These are phyloP conservation scores for Penicillium chermesinum DNA, from an alignment of 495 filamentous ascomycete species.

Conservation along the genomic window DNA sequence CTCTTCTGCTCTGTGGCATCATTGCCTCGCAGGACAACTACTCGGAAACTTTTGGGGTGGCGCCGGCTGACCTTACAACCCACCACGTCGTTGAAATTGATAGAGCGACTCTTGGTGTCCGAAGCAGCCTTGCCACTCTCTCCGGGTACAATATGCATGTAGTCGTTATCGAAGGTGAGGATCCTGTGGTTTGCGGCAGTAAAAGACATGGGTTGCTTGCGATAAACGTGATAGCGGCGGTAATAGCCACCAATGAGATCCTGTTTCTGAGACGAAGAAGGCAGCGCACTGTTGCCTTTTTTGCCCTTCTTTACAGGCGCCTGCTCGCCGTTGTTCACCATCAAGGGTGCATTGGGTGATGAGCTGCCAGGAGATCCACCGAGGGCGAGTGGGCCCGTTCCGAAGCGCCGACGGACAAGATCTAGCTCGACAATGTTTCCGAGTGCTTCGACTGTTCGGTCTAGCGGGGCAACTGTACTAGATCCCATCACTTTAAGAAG, in stretches of 20 bases:
- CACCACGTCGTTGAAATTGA: slow-evolving; percentile 88
- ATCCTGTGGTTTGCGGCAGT: slow-evolving; percentile 77
- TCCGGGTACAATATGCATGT: slow-evolving; percentile 87
- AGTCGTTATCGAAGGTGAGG: slow-evolving; percentile 88
- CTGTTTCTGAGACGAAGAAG: slow-evolving; percentile 74
- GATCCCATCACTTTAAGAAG: slow-evolving; percentile 82
- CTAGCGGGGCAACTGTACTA: slow-evolving; percentile 75
- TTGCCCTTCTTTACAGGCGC: slow-evolving; percentile 58
- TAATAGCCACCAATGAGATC: slow-evolving; percentile 68
- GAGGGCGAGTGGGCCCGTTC: slow-evolving; percentile 68
- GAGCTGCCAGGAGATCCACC: slow-evolving; percentile 75
- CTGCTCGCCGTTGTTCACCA: slow-evolving; percentile 43
- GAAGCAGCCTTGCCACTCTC: slow-evolving; percentile 52
- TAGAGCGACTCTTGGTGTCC: slow-evolving; percentile 73
- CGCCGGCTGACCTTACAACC: slow-evolving; percentile 88
- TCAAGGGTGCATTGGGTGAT: slow-evolving; percentile 71
- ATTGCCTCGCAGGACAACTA: slow-evolving; percentile 73
- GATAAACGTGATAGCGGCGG: slow-evolving; percentile 83
- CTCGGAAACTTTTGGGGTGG: slow-evolving; percentile 88
- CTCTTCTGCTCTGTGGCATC: slow-evolving; percentile 71
- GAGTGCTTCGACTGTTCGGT: slow-evolving; percentile 84
- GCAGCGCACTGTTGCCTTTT: slow-evolving; percentile 59
- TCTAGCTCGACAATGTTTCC: slow-evolving; percentile 82
- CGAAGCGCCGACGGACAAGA: slow-evolving; percentile 80
- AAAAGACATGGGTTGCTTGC: slow-evolving; percentile 93